Base-by-base conservation (phyloP, 345 rosid species). In the Hypericum perforatum region DNA sequence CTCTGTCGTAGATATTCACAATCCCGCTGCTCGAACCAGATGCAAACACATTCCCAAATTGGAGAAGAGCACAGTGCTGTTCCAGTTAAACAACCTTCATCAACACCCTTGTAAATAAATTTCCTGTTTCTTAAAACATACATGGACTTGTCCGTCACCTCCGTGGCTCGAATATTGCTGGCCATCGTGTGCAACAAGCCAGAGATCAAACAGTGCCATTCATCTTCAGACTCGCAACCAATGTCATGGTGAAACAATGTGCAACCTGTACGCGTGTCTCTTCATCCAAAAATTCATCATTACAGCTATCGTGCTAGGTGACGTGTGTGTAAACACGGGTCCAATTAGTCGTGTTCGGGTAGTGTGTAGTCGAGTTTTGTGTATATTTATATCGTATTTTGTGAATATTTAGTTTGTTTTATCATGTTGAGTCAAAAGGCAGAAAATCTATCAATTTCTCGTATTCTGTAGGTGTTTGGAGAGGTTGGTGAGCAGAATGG, bases 1-100 rank as follows among this genome's bases (percentile, higher is more conserved):
- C 85, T 59, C 88, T 78, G 62, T 74, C 82, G 86, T 87, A 91
- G 14, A 85, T 58, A 72, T 87, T 91, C 40, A 91, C 98, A 0
- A 91, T 76, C 51, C 98, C 98, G 39, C 84, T 79, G 52, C 76
- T 83, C 0, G 98, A 87, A 38, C 90, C 98, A n/a, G 98, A 76
- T 3, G 98, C 96, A 56, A 91, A 82, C 58, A 85, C 66, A 16
- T 68, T 57, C 41, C 88, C 86, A 16, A 69, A 60, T n/a, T 0
- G 71, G 73, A 0, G 96, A 79, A 43, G 84, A 72, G 70, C 86
- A 79, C 41, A 83, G 76, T 7, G 86, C 57, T 5, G 94, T 88
- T 39, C 95, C 94, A 59, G 68, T 70, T 14, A 86, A 70, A 57
- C 86, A 87, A 49, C 98, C 96, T 52, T 88, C 96, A 59, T 92